phyloP scores from a whole-genome alignment of 441 rosid genomes.

The Geranium incanum region DNA sequence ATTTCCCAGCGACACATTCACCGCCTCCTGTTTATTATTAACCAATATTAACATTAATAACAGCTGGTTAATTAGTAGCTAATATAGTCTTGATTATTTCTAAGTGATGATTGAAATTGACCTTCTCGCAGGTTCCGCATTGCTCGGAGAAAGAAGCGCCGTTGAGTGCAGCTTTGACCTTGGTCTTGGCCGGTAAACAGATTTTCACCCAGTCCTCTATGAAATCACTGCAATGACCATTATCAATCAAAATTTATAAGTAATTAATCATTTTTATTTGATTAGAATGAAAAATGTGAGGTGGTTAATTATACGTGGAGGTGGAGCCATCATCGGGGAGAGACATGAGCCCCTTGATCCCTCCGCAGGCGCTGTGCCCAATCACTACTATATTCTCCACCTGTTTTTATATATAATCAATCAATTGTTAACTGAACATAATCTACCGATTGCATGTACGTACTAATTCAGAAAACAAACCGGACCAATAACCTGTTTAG shows the following conservation, averaged over 20 bases:
- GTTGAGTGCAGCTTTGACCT: slow-evolving; percentile 48
- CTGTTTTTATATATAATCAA: slow-evolving; percentile 25
- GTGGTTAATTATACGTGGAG: slow-evolving; percentile 48
- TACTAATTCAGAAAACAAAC: no score
- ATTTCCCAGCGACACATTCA: slow-evolving; percentile 74
- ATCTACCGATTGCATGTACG: no score
- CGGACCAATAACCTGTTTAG: no score
- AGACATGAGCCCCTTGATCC: slow-evolving; percentile 95
- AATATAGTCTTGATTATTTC: neutral
- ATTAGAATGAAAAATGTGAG: neutral
- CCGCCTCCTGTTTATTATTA: slow-evolving; percentile 47
- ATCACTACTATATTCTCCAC: slow-evolving; percentile 79
- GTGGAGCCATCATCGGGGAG: slow-evolving; percentile 66
- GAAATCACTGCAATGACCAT: slow-evolving; percentile 56
- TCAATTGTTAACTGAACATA: no score
- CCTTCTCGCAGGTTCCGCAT: slow-evolving; percentile 71
- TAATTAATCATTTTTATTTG: neutral
- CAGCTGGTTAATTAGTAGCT: neutral
- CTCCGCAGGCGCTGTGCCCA: slow-evolving; percentile 95
- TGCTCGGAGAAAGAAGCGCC: slow-evolving; percentile 36
- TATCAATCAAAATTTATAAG: neutral
- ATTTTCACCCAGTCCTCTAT: slow-evolving; percentile 95
- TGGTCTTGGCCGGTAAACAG: slow-evolving; percentile 63
- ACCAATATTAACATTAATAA: neutral
- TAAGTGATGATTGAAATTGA: slow-evolving; percentile 10